Evolutionary conservation across 2,329 filamentous ascomycete genomes (phyloP), one percentile per base, ranked within the genome.

Genomic region (Fusarium paranaense): DNA sequence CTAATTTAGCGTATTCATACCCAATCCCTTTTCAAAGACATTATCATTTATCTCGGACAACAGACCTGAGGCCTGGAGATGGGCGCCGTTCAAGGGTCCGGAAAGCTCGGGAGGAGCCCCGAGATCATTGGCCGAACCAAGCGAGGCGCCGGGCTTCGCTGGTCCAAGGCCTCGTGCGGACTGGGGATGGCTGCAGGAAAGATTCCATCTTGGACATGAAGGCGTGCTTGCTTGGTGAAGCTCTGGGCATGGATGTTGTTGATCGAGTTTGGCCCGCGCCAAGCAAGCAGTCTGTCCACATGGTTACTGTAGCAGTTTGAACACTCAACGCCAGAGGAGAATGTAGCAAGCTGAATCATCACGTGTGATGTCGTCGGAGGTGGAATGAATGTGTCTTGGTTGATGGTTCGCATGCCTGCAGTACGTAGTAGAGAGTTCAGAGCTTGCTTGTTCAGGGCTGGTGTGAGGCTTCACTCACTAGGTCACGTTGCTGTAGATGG

Each of bases 91-190:
- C 13, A 18, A 18, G 47, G 11, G 25, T 37, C 60, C 71, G 72
- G 72, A 67, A 75, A 57, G 60, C 65, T 64, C 72, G 72, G 72
- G 62, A 64, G 62, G n/a, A 59, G 50, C 59, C 8, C 25, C 42
- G n/a, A 50, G 20, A 8, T 38, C 30, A 72, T 75, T 67, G 72
- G 61, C 27, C 13, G 50, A 35, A 14, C 33, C 33, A 62, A 45
- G 40, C 35, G 38, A 72, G 25, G 14, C 33, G 33, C 59, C 11
- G 45, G 37, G 7, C 32, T 38, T 2, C 35, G 37, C 3, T 30
- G 22, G 5, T 16, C 40, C 14, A 27, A 58, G 16, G 22, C 56
- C 22, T 38, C 10, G 30, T 25, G 56, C 22, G 9, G 56, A 9
- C 22, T 58, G 18, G 35, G 35, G 35, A 37, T 58, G 25, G 56